Percentiles rank a stretch among this genome's conserved stretches.
phyloP scores from a whole-genome alignment of 371 early-diverging fungal species.

The Rhizopus delemar region DNA sequence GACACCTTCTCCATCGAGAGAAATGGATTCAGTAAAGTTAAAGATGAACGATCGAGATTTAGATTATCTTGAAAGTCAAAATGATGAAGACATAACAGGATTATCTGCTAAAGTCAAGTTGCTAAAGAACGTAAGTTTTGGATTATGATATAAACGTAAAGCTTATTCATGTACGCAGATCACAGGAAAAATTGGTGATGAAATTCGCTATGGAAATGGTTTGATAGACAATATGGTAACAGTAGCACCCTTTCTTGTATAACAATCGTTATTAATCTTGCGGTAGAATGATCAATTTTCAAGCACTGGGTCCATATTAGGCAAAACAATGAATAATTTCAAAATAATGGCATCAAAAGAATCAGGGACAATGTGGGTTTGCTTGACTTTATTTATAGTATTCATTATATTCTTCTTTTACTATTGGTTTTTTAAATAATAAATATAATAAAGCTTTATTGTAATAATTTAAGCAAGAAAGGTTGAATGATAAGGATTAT shows the following conservation, averaged over 20 bases:
- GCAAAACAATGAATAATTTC: slow-evolving; percentile 55
- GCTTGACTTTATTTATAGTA: slow-evolving; percentile 48
- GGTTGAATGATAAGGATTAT: slow-evolving; percentile 24
- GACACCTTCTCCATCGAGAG: slow-evolving; percentile 33
- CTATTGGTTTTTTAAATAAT: slow-evolving; percentile 50
- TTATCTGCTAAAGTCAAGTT: slow-evolving; percentile 51
- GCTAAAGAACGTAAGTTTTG: slow-evolving; percentile 45
- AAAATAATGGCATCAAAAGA: slow-evolving; percentile 54
- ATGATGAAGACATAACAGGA: slow-evolving; percentile 49
- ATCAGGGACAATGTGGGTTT: slow-evolving; percentile 48
- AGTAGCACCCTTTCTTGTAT: too few species aligned
- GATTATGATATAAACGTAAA: neutral
- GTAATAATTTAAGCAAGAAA: neutral
- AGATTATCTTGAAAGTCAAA: slow-evolving; percentile 52
- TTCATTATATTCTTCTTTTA: slow-evolving; percentile 43
- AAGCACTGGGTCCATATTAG: slow-evolving; percentile 44
- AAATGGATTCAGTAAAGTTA: slow-evolving; percentile 25
- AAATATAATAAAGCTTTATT: neutral
- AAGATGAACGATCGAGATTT: slow-evolving; percentile 51
- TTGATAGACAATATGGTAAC: slow-evolving; percentile 50
- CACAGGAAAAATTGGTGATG: slow-evolving; percentile 55
- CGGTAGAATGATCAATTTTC: slow-evolving; percentile 52
- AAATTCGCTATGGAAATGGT: slow-evolving; percentile 50
- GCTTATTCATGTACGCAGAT: slow-evolving; percentile 25
- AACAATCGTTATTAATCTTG: too few species aligned